Evolutionary conservation across 148 eudicot genomes (phyloP).

Genomic region (Drosera capensis): DNA sequence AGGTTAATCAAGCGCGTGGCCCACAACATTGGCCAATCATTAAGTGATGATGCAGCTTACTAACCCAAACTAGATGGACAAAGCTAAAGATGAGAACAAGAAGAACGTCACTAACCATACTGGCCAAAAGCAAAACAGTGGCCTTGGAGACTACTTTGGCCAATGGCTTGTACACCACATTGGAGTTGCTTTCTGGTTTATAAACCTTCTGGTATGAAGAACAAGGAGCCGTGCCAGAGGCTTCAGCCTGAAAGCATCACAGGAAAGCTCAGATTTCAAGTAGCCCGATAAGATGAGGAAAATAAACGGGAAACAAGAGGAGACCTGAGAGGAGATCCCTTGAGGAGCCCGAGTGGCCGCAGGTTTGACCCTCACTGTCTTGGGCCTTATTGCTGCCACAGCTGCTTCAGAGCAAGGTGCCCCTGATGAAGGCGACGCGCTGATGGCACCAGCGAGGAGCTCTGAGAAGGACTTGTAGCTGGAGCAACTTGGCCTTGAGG

Average conservation of each 20-base stretch:
- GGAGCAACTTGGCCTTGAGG: constrained; percentile 60
- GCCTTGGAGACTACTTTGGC: constrained; percentile 66
- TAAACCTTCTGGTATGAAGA: constrained; percentile 15
- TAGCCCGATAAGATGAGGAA: background rate
- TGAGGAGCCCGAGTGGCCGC: constrained; percentile 8
- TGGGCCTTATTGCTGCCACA: constrained; percentile 59
- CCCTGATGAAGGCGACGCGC: constrained; percentile 25
- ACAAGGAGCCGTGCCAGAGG: constrained; percentile 15
- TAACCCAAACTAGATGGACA: background rate
- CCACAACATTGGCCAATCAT: too few species aligned
- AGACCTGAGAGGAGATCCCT: constrained; percentile 18
- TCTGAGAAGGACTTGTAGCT: constrained; percentile 47
- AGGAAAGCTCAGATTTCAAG: background rate
- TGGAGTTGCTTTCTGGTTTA: constrained; percentile 18
- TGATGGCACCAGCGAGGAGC: constrained; percentile 38
- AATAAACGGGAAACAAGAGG: background rate
- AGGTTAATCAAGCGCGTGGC: too few species aligned
- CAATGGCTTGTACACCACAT: constrained; percentile 56
- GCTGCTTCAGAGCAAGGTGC: constrained; percentile 18
- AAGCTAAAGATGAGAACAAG: too few species aligned
- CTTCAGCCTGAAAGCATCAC: constrained; percentile 28
- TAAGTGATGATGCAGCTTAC: background rate
- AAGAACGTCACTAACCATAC: constrained; percentile 43
- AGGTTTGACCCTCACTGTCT: constrained; percentile 53
- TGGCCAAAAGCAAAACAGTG: constrained; percentile 45